phyloP scores from a whole-genome alignment of 148 eudicot genomes.

The Vaccinium macrocarpon region DNA sequence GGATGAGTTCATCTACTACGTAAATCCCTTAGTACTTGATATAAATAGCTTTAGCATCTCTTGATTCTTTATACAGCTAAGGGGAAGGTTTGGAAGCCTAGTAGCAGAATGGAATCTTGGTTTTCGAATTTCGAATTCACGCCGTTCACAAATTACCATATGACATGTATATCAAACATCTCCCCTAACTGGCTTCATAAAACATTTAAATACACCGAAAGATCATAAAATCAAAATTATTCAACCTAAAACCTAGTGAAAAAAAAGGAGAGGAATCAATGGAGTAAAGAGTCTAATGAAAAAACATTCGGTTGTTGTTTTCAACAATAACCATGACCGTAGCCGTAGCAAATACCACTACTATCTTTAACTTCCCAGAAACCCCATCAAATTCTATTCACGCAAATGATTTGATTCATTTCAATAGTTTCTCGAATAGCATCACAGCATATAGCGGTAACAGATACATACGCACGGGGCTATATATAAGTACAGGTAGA shows the following conservation, averaged over 20 bases:
- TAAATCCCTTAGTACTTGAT: not conserved
- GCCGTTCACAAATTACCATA: too few relatives aligned
- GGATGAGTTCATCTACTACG: not conserved
- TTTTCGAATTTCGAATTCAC: not conserved
- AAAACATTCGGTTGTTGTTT: not conserved
- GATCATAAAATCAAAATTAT: not conserved
- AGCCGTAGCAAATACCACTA: not conserved
- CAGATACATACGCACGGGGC: not conserved
- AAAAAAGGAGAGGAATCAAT: not conserved
- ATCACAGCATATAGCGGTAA: not conserved
- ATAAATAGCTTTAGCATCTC: too few relatives aligned
- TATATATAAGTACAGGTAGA: not conserved
- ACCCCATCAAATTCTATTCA: not conserved
- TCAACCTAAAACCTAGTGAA: not conserved
- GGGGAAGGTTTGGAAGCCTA: too few relatives aligned
- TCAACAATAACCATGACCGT: not conserved
- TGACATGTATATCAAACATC: too few relatives aligned
- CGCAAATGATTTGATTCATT: not conserved
- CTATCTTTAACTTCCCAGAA: not conserved
- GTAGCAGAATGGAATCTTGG: too few relatives aligned
- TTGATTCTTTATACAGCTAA: too few relatives aligned
- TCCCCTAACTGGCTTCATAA: not conserved
- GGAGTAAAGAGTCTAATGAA: not conserved
- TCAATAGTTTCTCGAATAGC: not conserved
- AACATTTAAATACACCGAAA: not conserved